Base-by-base conservation (phyloP, 73 alveolate genomes). In the Paramecium caudatum region DNA sequence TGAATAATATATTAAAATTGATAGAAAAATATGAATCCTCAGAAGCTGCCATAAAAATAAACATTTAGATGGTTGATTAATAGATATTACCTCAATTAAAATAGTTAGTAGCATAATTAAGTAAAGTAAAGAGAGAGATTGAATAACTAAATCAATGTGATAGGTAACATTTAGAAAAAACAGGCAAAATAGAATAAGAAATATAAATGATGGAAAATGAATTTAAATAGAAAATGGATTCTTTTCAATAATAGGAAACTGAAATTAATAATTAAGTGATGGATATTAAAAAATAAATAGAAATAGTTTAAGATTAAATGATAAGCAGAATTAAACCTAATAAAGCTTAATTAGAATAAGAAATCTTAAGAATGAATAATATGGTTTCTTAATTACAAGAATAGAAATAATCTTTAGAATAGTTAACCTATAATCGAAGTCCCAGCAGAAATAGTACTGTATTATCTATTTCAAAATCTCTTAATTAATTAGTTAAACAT, bases 281-380 rank as follows among this genome's bases (percentile, higher is more conserved):
- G 25, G 50, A 37, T 12, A 68, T 68, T 8, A 68, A 68, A 68
- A 17, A 68, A 37, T 68, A 25, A 37, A 32, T 68, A 33, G 12
- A 68, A 32, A 10, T 37, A 21, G 47, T 32, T n/a, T 68, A 68
- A n/a, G 84, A 68, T 68, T 68, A 68, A 23, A 33, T 68, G 50
- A 32, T 68, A 3, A 34, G 19, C 21, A 68, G 37, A 32, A 37
- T 33, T 1, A 68, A 32, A 10, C 84, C 84, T 32, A 68, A 68
- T 34, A 68, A 68, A 37, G 84, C 84, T n/a, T 37, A 34, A 34
- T 68, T 68, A 16, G 84, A 68, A 68, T 68, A 68, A 9, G 84
- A 68, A 30, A 68, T 68, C 9, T 37, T 68, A 34, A 12, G 34
- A 12, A 12, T 68, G 47, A 68, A 68, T 34, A 68, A 68, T 68